phyloP scores from a whole-genome alignment of 1,139 yeast species.

The Suhomyces terraborum region DNA sequence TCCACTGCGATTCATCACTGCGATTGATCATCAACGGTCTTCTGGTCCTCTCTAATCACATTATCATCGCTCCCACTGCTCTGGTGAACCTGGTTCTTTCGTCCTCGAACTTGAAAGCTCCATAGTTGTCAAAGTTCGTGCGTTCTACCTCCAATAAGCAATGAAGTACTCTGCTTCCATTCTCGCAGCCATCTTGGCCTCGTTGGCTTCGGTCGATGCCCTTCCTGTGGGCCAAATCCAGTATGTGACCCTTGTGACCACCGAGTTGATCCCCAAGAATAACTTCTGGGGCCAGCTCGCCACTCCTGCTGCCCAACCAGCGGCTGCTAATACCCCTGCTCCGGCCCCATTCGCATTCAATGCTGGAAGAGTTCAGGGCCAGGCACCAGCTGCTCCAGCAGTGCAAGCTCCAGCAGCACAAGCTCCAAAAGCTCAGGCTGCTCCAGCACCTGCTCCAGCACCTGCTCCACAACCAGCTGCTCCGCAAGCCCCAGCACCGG shows the following conservation, averaged over 20 bases:
- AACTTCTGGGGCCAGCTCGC: slow-evolving; percentile 13
- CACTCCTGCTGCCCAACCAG: slow-evolving; percentile 17
- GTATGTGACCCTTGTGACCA: slow-evolving; percentile 22
- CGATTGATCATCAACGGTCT: neutral
- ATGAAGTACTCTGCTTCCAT: slow-evolving; percentile 17
- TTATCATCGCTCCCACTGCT: neutral
- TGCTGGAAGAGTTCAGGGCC: no score
- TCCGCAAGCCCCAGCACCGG: slow-evolving; percentile 13
- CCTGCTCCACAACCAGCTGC: slow-evolving; percentile 11
- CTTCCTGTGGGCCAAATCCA: slow-evolving; percentile 17
- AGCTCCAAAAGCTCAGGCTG: slow-evolving; percentile 8
- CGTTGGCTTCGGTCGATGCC: slow-evolving; percentile 18
- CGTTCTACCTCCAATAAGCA: neutral
- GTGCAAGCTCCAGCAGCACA: slow-evolving; percentile 14
- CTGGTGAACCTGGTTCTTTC: no score
- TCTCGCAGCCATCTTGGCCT: slow-evolving; percentile 13
- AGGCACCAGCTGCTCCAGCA: slow-evolving; percentile 17
- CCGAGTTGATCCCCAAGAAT: slow-evolving; percentile 14
- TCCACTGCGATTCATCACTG: neutral
- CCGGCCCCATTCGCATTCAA: slow-evolving; percentile 5
- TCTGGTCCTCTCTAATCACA: neutral
- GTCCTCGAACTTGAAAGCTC: no score
- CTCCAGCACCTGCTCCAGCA: slow-evolving; percentile 14
- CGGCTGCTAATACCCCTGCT: slow-evolving; percentile 14
- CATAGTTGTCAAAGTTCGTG: no score